Percentiles rank a stretch among this genome's conserved stretches.
Conservation (phyloP, 2,329 filamentous ascomycete species). For the Sphaerulina musiva region DNA sequence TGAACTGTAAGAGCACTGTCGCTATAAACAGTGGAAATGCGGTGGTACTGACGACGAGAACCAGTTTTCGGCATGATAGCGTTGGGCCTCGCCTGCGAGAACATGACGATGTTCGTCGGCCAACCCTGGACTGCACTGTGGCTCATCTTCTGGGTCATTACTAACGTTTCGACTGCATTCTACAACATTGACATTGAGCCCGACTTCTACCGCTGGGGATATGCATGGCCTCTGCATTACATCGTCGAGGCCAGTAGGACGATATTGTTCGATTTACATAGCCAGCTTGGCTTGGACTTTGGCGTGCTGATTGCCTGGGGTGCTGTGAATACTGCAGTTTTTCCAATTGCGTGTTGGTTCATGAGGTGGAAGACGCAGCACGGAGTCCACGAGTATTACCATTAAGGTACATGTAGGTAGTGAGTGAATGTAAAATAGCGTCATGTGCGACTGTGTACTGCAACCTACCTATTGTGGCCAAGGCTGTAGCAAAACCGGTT, state of each 20-base stretch:
- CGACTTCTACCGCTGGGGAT: conserved; percentile 56
- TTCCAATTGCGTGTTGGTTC: conserved; percentile 45
- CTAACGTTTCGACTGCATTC: conserved; percentile 56
- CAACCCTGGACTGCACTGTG: conserved; percentile 57
- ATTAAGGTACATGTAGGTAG: background rate
- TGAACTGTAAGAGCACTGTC: conserved; percentile 40
- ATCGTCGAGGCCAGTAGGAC: conserved; percentile 55
- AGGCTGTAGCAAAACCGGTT: background rate
- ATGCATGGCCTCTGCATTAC: conserved; percentile 58
- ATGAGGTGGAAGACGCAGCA: conserved; percentile 37
- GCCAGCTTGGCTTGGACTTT: conserved; percentile 54
- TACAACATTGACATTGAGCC: conserved; percentile 55
- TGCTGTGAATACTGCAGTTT: conserved; percentile 48
- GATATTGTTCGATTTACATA: conserved; percentile 56
- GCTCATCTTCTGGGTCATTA: conserved; percentile 62
- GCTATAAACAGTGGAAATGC: too few relatives aligned
- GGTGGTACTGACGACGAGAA: too few relatives aligned
- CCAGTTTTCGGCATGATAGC: conserved; percentile 53
- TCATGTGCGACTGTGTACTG: background rate
- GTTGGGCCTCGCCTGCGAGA: conserved; percentile 58
- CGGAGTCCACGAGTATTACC: conserved; percentile 31
- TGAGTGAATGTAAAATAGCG: background rate
- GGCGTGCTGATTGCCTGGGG: conserved; percentile 55
- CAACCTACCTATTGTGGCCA: background rate
- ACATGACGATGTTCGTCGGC: conserved; percentile 57